Percentiles rank a stretch among this genome's conserved stretches.
Evolutionary conservation across 345 rosid species (phyloP).

Genomic region (Euclidium syriacum): DNA sequence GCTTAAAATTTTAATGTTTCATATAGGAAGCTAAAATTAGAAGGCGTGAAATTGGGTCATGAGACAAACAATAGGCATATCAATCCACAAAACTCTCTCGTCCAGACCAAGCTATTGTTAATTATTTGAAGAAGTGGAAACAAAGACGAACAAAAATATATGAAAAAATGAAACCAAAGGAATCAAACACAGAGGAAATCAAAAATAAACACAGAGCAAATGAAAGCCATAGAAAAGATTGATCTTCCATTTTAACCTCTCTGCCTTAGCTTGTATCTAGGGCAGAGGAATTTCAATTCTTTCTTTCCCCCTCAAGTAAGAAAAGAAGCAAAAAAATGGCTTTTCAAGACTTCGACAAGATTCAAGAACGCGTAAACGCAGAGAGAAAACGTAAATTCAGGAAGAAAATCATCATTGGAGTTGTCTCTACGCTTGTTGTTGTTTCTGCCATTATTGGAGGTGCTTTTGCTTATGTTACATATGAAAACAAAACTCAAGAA

Average conservation of each 20-base stretch:
- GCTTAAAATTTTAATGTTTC: neutral
- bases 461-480: slow-evolving; percentile 35
- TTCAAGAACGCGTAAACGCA: slow-evolving; percentile 58
- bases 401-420: slow-evolving; percentile 38
- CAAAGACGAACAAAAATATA: neutral
- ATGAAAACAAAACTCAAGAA: slow-evolving; percentile 18
- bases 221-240: neutral
- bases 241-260: slow-evolving; percentile 26
- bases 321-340: slow-evolving; percentile 40
- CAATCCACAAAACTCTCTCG: slow-evolving; percentile 55
- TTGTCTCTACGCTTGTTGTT: slow-evolving; percentile 32
- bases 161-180: slow-evolving; percentile 9
- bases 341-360: slow-evolving; percentile 75
- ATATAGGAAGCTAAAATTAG: slow-evolving; percentile 18
- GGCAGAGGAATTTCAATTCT: slow-evolving; percentile 42
- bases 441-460: slow-evolving; percentile 37
- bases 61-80: slow-evolving; percentile 19
- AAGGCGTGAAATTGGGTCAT: slow-evolving; percentile 1
- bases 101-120: slow-evolving; percentile 35
- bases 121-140: neutral
- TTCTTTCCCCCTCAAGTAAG: slow-evolving; percentile 28
- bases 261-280: slow-evolving; percentile 48
- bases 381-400: slow-evolving; percentile 52
- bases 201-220: neutral
- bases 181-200: slow-evolving; percentile 5